Evolutionary conservation across 169 alveolate genomes (phyloP).

Genomic region (Babesia bovis): DNA sequence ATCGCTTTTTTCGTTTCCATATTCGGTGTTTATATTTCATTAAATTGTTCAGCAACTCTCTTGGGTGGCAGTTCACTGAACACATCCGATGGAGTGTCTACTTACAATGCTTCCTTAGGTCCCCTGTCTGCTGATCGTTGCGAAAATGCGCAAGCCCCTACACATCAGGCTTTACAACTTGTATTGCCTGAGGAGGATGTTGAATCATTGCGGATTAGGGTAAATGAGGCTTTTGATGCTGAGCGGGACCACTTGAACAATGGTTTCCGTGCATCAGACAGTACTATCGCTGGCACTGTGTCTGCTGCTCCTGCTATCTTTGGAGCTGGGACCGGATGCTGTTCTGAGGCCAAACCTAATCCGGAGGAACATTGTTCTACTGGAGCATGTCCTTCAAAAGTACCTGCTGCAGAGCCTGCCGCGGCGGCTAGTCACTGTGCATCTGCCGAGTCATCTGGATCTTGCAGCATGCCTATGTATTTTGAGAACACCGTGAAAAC

Average conservation of each 20-base stretch:
- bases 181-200: background rate
- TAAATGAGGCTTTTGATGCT: background rate
- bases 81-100: background rate
- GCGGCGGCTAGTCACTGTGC: background rate
- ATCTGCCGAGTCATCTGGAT: background rate
- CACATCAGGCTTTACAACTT: background rate
- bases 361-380: background rate
- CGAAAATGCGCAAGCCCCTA: background rate
- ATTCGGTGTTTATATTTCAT: too few relatives aligned
- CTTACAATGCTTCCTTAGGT: background rate
- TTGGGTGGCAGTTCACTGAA: too few relatives aligned
- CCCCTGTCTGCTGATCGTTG: background rate
- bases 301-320: background rate
- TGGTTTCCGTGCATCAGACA: background rate
- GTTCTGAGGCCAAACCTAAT: too few relatives aligned
- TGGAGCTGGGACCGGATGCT: background rate
- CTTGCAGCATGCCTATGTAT: conserved; percentile 23
- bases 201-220: background rate
- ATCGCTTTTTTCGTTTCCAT: too few relatives aligned
- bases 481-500: conserved; percentile 8
- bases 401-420: too few relatives aligned
- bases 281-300: background rate
- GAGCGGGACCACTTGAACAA: background rate
- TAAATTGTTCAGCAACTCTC: too few relatives aligned
- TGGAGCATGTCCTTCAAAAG: too few relatives aligned